These are phyloP conservation scores for Oropetium thomaeum DNA, from an alignment of 176 grass and related monocot genomes.

Conservation along the genomic window DNA sequence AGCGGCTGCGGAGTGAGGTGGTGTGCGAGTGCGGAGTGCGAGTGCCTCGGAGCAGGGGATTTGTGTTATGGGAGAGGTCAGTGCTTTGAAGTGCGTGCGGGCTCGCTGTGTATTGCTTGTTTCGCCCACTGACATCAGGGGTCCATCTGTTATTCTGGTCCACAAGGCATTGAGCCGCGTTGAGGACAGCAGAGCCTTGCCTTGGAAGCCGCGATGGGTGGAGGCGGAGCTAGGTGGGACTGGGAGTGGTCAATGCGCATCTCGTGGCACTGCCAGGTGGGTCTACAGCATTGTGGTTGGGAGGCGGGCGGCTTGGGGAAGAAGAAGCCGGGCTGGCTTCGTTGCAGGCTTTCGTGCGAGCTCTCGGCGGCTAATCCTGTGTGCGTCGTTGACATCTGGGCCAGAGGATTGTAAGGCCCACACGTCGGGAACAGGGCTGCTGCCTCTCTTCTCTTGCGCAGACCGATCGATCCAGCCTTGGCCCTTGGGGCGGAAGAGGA, in stretches of 20 bases:
- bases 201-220: slow-evolving; percentile 2
- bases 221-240: background rate
- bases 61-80: background rate
- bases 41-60: background rate
- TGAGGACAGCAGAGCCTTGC: background rate
- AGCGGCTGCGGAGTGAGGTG: background rate
- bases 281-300: fast-evolving
- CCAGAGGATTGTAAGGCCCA: no score
- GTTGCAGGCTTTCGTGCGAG: background rate
- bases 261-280: background rate
- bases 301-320: background rate
- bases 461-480: background rate
- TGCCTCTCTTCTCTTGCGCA: background rate
- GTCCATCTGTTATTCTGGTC: no score
- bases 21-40: background rate
- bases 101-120: no score
- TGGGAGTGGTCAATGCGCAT: background rate
- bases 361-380: background rate
- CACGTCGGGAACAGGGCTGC: background rate
- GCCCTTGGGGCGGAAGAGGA: no score
- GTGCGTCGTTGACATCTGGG: background rate
- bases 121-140: no score
- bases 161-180: background rate
- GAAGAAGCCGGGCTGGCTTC: background rate
- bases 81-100: slow-evolving; percentile 43